Evolutionary conservation across 2,329 filamentous ascomycete genomes (phyloP).

Genomic region (Huntiella omanensis): DNA sequence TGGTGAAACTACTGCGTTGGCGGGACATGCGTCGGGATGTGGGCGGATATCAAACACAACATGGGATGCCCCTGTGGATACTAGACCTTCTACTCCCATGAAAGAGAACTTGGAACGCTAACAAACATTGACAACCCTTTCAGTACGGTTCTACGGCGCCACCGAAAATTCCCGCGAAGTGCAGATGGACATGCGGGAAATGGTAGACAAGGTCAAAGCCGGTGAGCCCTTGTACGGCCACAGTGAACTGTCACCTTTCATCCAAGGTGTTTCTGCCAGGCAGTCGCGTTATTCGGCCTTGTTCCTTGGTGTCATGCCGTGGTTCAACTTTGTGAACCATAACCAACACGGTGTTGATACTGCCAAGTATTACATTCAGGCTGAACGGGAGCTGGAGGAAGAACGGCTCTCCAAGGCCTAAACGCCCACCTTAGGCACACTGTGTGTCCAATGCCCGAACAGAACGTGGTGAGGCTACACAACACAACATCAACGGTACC

Average conservation of each 20-base stretch:
- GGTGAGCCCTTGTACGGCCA: constrained; percentile 79
- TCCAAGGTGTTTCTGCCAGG: constrained; percentile 81
- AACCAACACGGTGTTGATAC: constrained; percentile 91
- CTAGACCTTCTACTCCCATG: no score
- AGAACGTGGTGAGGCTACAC: no score
- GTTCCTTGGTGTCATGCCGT: constrained; percentile 70
- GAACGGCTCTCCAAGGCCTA: constrained; percentile 26
- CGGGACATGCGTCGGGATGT: no score
- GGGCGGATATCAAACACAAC: no score
- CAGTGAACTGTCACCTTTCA: constrained; percentile 59
- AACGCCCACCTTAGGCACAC: neutral
- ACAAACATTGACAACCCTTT: neutral
- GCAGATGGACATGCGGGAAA: constrained; percentile 94
- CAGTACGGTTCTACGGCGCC: constrained; percentile 91
- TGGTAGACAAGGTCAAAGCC: constrained; percentile 89
- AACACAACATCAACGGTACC: no score
- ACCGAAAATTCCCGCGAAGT: constrained; percentile 81
- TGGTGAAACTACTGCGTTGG: no score
- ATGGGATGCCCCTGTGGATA: no score
- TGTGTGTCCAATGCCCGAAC: no score
- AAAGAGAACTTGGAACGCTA: neutral
- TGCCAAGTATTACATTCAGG: constrained; percentile 93
- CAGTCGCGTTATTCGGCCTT: constrained; percentile 84
- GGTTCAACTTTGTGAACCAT: constrained; percentile 99
- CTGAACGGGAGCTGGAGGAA: constrained; percentile 79